These are phyloP conservation scores for Boechera stricta DNA, from an alignment of 345 rosid species.

Conservation along the genomic window DNA sequence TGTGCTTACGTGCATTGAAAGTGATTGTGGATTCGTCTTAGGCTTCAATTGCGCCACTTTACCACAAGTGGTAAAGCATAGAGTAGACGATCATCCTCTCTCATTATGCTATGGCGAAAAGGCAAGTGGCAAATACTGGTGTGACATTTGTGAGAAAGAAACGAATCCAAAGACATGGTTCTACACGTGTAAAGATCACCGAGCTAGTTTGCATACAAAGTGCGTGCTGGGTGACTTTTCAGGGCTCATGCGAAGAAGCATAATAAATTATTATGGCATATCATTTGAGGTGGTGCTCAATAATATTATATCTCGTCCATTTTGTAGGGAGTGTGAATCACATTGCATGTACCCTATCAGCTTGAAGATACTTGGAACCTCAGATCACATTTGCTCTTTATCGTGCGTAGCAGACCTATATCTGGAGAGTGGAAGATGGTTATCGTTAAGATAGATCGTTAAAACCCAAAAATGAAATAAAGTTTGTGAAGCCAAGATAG, in stretches of 20 bases:
- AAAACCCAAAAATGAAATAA: neutral
- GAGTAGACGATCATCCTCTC: neutral
- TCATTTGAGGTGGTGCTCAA: neutral
- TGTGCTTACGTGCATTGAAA: neutral
- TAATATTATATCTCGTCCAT: neutral
- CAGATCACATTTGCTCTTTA: neutral
- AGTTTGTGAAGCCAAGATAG: too few relatives aligned
- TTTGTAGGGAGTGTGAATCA: neutral
- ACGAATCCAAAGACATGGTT: neutral
- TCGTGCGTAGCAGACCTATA: too few relatives aligned
- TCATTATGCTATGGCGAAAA: neutral
- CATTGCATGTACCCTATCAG: neutral
- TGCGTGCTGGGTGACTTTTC: neutral
- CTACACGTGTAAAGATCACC: neutral
- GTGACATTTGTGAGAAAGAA: neutral
- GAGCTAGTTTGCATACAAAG: neutral
- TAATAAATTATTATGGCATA: rapidly evolving
- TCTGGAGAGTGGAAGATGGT: too few relatives aligned
- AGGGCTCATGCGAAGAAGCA: neutral
- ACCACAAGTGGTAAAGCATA: neutral
- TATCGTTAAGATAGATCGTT: too few relatives aligned
- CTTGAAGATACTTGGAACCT: neutral
- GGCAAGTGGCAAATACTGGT: neutral
- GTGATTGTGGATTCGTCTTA: neutral
- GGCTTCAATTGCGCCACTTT: neutral